Evolutionary conservation across 169 alveolate genomes (phyloP).

Genomic region (Theileria orientalis): DNA sequence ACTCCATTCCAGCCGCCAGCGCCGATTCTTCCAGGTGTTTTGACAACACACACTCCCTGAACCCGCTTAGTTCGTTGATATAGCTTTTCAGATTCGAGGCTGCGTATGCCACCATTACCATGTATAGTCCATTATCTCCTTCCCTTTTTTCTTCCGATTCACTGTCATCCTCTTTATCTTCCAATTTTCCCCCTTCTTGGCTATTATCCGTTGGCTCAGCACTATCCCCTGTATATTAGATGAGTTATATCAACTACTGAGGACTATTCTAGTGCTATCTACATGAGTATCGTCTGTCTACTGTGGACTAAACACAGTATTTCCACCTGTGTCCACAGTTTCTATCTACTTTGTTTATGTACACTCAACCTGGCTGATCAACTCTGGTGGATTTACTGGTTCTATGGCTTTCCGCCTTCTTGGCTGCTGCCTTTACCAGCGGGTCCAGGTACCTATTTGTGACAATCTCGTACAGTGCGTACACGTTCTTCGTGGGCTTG

Average conservation of each 20-base stretch:
- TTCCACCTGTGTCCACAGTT: too few species aligned
- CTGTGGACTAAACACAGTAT: too few species aligned
- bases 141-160: background rate
- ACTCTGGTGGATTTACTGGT: too few species aligned
- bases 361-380: too few species aligned
- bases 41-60: background rate
- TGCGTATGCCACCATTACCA: conserved; percentile 2
- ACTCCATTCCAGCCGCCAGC: background rate
- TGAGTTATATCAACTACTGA: too few species aligned
- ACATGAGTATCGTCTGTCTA: too few species aligned
- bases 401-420: too few species aligned
- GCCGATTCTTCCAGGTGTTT: conserved; percentile 5
- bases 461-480: background rate
- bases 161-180: background rate
- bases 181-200: too few species aligned
- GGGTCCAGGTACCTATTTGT: background rate
- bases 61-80: background rate
- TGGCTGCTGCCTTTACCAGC: background rate
- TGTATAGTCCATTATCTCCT: background rate
- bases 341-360: too few species aligned
- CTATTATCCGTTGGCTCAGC: too few species aligned
- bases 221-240: too few species aligned
- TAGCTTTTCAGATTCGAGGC: conserved; percentile 6
- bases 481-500: background rate
- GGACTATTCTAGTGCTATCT: too few species aligned